Conservation (phyloP, 345 rosid genomes). For the Brassica napus region DNA sequence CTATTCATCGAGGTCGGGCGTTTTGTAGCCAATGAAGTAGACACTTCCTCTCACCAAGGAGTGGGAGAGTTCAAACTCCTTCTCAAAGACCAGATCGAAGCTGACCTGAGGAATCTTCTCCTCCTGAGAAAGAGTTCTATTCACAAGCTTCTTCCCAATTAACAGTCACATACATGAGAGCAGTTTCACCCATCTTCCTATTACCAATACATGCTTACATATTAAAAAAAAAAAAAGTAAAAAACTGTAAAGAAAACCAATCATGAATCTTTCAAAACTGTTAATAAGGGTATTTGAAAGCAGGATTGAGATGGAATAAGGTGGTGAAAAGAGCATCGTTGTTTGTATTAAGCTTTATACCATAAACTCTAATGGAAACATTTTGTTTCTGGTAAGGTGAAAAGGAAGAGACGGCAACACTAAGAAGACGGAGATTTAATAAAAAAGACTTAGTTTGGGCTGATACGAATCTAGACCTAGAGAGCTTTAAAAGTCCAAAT, state of each 20-base stretch:
- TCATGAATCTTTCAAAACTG: not conserved
- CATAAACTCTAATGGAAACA: too few species aligned
- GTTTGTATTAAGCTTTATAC: too few species aligned
- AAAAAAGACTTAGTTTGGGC: too few species aligned
- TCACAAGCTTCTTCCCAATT: constrained; percentile 50
- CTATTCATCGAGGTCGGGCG: constrained; percentile 38
- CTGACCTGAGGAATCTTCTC: constrained; percentile 56
- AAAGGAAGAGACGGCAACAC: too few species aligned
- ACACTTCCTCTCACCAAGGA: constrained; percentile 43
- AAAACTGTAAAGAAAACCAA: not conserved
- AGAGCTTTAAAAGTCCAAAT: too few species aligned
- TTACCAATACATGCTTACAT: constrained; percentile 65
- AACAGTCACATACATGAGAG: constrained; percentile 46
- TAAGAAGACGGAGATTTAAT: too few species aligned
- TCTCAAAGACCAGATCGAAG: constrained; percentile 75
- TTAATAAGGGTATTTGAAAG: not conserved
- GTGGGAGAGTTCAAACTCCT: constrained; percentile 60
- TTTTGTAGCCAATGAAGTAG: constrained; percentile 58
- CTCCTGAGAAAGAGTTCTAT: constrained; percentile 55
- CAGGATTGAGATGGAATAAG: too few species aligned
- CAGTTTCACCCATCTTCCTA: constrained; percentile 52
- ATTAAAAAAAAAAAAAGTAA: not conserved
- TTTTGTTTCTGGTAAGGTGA: too few species aligned
- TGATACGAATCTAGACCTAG: too few species aligned
- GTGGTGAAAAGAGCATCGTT: too few species aligned